Evolutionary conservation across 2,329 filamentous ascomycete genomes (phyloP).

Genomic region (Pseudopithomyces chartarum): DNA sequence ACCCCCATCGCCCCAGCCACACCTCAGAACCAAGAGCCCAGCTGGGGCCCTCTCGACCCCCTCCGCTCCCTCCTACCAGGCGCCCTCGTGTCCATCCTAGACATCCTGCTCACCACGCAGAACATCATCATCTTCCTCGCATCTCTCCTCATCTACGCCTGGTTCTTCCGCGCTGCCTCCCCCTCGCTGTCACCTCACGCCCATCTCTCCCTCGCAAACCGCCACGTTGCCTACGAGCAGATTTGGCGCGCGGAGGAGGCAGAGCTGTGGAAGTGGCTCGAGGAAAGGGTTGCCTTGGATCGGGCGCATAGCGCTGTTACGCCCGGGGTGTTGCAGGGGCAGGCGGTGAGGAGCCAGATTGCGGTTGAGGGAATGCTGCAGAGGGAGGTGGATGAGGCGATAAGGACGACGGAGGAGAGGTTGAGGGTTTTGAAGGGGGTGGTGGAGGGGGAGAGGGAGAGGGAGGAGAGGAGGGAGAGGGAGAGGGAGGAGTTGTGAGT

Average conservation of each 20-base stretch:
- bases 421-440: conserved; percentile 76
- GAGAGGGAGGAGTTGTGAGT: conserved; percentile 17
- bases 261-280: conserved; percentile 91
- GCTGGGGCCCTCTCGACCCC: conserved; percentile 84
- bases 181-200: conserved; percentile 32
- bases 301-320: conserved; percentile 40
- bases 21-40: conserved; percentile 36
- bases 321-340: conserved; percentile 32
- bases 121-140: conserved; percentile 77
- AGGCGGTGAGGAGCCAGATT: conserved; percentile 59
- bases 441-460: conserved; percentile 48
- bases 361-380: conserved; percentile 64
- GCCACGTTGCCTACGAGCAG: conserved; percentile 85
- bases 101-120: conserved; percentile 75
- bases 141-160: conserved; percentile 50
- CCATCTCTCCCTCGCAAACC: conserved; percentile 59
- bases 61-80: conserved; percentile 67
- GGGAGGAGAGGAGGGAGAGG: conserved; percentile 24
- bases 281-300: conserved; percentile 80
- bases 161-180: conserved; percentile 43
- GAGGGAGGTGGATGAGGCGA: conserved; percentile 77
- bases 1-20: conserved; percentile 25
- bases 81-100: conserved; percentile 71
- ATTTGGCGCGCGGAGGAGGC: conserved; percentile 89
- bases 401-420: conserved; percentile 84